Percentiles rank a stretch among this genome's conserved stretches.
These are phyloP conservation scores for Caryocar brasiliense DNA, from an alignment of 441 rosid genomes.

Conservation along the genomic window DNA sequence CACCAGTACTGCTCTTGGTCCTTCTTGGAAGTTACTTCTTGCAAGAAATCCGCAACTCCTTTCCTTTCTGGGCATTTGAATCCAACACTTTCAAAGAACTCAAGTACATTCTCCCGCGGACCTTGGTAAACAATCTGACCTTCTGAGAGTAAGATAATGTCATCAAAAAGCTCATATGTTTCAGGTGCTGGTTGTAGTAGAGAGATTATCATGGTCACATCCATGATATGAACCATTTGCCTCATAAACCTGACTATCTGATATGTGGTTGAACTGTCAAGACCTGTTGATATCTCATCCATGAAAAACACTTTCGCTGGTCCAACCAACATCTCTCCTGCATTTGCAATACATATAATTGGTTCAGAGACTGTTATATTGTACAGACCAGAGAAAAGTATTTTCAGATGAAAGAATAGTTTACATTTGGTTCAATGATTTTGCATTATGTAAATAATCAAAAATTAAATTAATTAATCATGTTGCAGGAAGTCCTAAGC, in stretches of 20 bases:
- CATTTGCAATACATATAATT: not conserved
- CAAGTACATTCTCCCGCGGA: slow-evolving; percentile 42
- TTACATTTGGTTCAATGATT: no score
- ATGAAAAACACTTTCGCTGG: slow-evolving; percentile 60
- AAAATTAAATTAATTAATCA: no score
- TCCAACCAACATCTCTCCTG: slow-evolving; percentile 76
- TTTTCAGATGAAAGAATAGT: not conserved
- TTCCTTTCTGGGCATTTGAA: slow-evolving; percentile 65
- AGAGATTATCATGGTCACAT: slow-evolving; percentile 55
- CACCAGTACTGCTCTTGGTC: slow-evolving; percentile 65
- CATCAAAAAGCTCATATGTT: slow-evolving; percentile 55
- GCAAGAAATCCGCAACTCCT: slow-evolving; percentile 66
- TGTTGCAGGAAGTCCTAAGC: no score
- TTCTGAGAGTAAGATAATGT: slow-evolving; percentile 51
- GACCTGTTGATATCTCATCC: slow-evolving; percentile 67
- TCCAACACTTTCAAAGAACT: slow-evolving; percentile 49
- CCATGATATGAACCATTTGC: slow-evolving; percentile 69
- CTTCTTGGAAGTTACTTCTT: slow-evolving; percentile 60
- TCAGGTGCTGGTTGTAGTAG: slow-evolving; percentile 73
- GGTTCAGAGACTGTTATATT: not conserved
- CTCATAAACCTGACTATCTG: slow-evolving; percentile 53
- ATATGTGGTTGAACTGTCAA: slow-evolving; percentile 60
- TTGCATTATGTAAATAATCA: no score
- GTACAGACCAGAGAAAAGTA: no score
- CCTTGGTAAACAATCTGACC: slow-evolving; percentile 69